Percentiles rank a stretch among this genome's conserved stretches.
Evolutionary conservation across 1,284 basidiomycete genomes (phyloP).

Genomic region (Ganoderma lucidum): DNA sequence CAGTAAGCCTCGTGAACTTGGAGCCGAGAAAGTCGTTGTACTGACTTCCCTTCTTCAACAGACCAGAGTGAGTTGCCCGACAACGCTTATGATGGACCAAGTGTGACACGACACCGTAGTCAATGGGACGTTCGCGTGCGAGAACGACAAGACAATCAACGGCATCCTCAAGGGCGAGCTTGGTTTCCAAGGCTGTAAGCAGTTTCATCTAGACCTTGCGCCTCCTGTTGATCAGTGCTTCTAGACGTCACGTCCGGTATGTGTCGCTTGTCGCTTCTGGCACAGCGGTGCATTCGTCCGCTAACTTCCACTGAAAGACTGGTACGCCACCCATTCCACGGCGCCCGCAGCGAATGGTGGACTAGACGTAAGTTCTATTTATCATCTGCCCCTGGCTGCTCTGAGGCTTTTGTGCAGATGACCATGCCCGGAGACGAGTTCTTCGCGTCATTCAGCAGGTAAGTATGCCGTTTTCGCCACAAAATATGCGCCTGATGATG

Average conservation of each 20-base stretch:
- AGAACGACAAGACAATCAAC: slow-evolving; percentile 74
- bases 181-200: slow-evolving; percentile 74
- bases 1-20: slow-evolving; percentile 44
- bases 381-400: neutral
- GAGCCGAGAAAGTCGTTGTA: neutral
- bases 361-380: slow-evolving; percentile 56
- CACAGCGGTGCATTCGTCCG: no score
- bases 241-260: slow-evolving; percentile 41
- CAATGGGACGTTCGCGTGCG: slow-evolving; percentile 73
- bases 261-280: neutral
- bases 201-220: no score
- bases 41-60: slow-evolving; percentile 24
- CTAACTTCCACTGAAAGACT: slow-evolving; percentile 49
- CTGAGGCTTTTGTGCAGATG: slow-evolving; percentile 46
- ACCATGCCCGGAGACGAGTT: slow-evolving; percentile 66
- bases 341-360: slow-evolving; percentile 60
- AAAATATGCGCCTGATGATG: neutral
- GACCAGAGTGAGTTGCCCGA: slow-evolving; percentile 49
- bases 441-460: slow-evolving; percentile 32
- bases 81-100: rapidly evolving
- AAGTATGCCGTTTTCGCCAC: neutral
- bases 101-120: slow-evolving; percentile 41
- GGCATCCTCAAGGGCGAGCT: slow-evolving; percentile 78
- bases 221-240: neutral
- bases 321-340: slow-evolving; percentile 48